Percentiles rank a stretch among this genome's conserved stretches.
Evolutionary conservation across 2,329 filamentous ascomycete species (phyloP).

Genomic region (Daldinia sp.): DNA sequence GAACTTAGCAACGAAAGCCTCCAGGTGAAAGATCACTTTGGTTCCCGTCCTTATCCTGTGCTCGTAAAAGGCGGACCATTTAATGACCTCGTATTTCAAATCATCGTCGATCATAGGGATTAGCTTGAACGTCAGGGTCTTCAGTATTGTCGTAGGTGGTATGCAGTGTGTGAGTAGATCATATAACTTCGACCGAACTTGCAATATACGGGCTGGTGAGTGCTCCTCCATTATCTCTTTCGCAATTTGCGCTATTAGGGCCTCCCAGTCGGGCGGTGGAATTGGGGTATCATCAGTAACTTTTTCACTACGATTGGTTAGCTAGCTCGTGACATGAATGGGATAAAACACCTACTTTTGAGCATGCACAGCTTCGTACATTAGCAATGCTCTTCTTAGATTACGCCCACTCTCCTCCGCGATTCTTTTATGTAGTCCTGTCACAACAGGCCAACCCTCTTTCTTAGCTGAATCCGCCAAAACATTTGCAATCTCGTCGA

Average conservation of each 20-base stretch:
- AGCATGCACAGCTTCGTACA: constrained; percentile 97
- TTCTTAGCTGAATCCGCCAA: constrained; percentile 78
- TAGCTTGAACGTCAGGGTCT: constrained; percentile 94
- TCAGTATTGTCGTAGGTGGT: constrained; percentile 91
- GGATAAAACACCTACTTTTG: constrained; percentile 78
- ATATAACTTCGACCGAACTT: constrained; percentile 94
- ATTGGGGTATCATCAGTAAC: constrained; percentile 89
- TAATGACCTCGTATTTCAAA: constrained; percentile 91
- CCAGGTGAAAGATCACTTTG: constrained; percentile 97
- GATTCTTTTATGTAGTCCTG: constrained; percentile 83
- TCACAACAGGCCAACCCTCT: constrained; percentile 84
- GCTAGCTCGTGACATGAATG: constrained; percentile 5
- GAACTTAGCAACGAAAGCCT: constrained; percentile 98
- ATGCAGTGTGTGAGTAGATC: constrained; percentile 98
- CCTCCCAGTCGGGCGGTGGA: constrained; percentile 96
- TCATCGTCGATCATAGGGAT: constrained; percentile 88
- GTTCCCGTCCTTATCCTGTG: constrained; percentile 91
- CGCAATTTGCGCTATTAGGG: constrained; percentile 88
- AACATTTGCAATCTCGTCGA: constrained; percentile 84
- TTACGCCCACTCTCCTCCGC: constrained; percentile 93
- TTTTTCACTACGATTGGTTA: constrained; percentile 75
- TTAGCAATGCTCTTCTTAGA: constrained; percentile 87
- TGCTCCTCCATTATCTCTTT: constrained; percentile 93
- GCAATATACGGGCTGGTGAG: constrained; percentile 87
- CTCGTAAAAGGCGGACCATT: constrained; percentile 97